phyloP scores from a whole-genome alignment of 2,329 filamentous ascomycete species.

The Myotisia sp. region DNA sequence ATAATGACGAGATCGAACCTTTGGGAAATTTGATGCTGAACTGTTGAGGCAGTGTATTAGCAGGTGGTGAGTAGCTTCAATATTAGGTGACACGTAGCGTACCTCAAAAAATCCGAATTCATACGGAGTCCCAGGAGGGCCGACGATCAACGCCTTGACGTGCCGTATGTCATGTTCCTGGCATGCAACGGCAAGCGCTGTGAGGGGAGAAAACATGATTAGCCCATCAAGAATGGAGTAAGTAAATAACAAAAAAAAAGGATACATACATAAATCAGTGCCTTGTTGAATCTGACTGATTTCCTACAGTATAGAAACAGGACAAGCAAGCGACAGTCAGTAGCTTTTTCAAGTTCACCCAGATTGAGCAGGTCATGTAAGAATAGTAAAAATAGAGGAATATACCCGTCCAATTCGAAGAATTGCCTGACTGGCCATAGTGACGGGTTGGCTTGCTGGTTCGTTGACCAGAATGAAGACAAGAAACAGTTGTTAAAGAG shows the following conservation, averaged over 20 bases:
- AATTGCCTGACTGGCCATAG: constrained; percentile 71
- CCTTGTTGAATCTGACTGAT: constrained; percentile 71
- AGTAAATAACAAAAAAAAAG: constrained; percentile 1
- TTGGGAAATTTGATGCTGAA: constrained; percentile 64
- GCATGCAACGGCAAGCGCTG: constrained; percentile 75
- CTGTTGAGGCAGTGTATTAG: constrained; percentile 28
- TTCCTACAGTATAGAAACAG: constrained; percentile 47
- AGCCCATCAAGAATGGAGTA: constrained; percentile 9
- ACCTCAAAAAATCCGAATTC: constrained; percentile 97
- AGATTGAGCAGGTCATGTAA: neutral
- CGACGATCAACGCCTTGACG: constrained; percentile 76
- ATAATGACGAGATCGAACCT: too few relatives aligned
- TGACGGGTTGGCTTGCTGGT: constrained; percentile 1
- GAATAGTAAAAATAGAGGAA: constrained; percentile 9
- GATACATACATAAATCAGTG: constrained; percentile 60
- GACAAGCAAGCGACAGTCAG: too few relatives aligned
- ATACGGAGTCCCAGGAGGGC: constrained; percentile 86
- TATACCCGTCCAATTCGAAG: constrained; percentile 72
- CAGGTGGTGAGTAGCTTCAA: neutral
- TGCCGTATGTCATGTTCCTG: constrained; percentile 78
- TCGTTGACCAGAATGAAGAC: neutral
- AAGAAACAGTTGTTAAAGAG: too few relatives aligned
- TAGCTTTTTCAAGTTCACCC: neutral
- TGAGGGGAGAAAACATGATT: neutral
- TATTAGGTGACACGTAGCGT: constrained; percentile 15